Conservation (phyloP, 148 eudicot genomes). For the Rhododendron vialii region DNA sequence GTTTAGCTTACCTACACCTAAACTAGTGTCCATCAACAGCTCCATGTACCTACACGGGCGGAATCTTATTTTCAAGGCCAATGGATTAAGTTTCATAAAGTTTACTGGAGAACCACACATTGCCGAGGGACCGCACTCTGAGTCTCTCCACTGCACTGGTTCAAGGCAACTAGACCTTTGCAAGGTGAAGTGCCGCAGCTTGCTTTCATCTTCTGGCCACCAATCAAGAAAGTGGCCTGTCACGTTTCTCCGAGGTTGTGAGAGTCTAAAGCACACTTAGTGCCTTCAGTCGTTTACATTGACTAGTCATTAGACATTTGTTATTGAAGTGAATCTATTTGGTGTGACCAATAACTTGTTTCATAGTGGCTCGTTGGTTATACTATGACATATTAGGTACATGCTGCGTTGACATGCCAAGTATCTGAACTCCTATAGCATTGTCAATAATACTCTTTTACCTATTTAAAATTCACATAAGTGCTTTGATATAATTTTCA, state of each 20-base stretch:
- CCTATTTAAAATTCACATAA: neutral
- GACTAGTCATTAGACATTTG: neutral
- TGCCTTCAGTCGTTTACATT: neutral
- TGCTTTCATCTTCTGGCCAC: neutral
- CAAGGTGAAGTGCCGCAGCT: neutral
- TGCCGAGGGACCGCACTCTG: neutral
- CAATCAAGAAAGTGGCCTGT: neutral
- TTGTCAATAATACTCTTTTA: neutral
- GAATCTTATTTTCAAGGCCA: neutral
- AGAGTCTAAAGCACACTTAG: neutral
- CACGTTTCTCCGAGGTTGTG: neutral
- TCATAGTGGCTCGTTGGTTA: neutral
- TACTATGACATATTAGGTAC: neutral
- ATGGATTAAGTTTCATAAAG: neutral
- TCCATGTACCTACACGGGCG: neutral
- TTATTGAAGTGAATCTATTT: neutral
- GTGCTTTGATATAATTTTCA: neutral
- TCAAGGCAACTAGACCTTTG: neutral
- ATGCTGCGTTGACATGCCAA: neutral
- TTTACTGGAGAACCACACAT: neutral
- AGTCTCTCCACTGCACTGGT: neutral
- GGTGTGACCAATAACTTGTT: neutral
- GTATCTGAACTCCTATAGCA: neutral
- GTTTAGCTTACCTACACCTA: neutral
- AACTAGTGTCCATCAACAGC: neutral